Evolutionary conservation across 2,329 filamentous ascomycete genomes (phyloP).

Genomic region (Chaetomium strumarium): DNA sequence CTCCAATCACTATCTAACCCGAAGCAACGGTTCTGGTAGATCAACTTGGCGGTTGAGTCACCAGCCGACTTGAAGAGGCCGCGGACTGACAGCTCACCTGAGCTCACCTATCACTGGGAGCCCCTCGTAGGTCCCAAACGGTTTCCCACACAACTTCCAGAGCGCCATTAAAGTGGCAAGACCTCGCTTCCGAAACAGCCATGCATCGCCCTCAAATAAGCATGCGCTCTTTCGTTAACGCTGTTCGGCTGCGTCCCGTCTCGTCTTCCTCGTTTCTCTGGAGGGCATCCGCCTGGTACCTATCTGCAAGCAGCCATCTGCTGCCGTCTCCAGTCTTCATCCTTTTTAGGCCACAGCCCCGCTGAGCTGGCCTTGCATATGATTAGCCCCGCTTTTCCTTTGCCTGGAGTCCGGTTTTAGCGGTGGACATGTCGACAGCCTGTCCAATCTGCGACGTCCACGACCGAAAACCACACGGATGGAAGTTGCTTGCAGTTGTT

Average conservation of each 20-base stretch:
- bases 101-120: not conserved
- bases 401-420: slow-evolving; percentile 18
- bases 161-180: slow-evolving; percentile 5
- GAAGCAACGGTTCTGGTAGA: not conserved
- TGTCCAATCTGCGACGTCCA: slow-evolving; percentile 26
- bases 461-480: slow-evolving; percentile 25
- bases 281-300: not conserved
- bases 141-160: not conserved
- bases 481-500: slow-evolving; percentile 20
- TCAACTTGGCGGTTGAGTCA: not conserved
- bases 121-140: slow-evolving; percentile 7
- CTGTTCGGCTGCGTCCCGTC: not conserved
- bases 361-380: slow-evolving; percentile 27
- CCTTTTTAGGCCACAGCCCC: slow-evolving; percentile 20
- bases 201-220: slow-evolving; percentile 11
- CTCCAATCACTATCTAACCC: not conserved
- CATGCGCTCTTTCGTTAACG: not conserved
- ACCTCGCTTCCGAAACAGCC: slow-evolving; percentile 9
- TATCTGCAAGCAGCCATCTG: not conserved
- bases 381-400: slow-evolving; percentile 16
- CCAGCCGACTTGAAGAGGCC: not conserved
- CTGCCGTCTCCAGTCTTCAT: not conserved
- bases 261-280: not conserved
- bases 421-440: slow-evolving; percentile 10
- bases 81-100: slow-evolving; percentile 10